A percentile compares a stretch with the other conserved stretches of the same genome.
Evolutionary conservation across 2,329 filamentous ascomycete genomes (phyloP).

Genomic region (Teratosphaeria epicoccoides): DNA sequence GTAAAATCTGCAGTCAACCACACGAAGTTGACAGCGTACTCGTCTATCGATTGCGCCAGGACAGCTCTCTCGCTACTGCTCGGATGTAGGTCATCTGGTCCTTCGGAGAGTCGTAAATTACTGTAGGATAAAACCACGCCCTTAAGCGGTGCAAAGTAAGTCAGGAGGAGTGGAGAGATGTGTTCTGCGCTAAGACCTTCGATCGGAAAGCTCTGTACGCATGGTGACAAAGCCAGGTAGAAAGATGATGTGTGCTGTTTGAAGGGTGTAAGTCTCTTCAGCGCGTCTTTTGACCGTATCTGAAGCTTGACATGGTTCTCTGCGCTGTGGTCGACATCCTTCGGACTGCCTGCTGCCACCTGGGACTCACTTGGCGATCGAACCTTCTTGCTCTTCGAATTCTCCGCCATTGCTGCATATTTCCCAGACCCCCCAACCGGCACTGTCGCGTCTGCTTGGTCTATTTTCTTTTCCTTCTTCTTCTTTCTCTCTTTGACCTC

Average conservation of each 20-base stretch:
- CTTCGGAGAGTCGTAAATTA: constrained; percentile 55
- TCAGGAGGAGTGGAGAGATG: constrained; percentile 63
- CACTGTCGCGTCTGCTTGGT: background rate
- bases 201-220: constrained; percentile 58
- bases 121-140: constrained; percentile 67
- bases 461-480: constrained; percentile 2
- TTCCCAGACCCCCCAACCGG: constrained; percentile 2
- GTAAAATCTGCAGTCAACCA: constrained; percentile 85
- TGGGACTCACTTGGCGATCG: background rate
- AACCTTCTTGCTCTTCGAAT: constrained; percentile 24
- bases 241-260: constrained; percentile 69
- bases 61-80: constrained; percentile 12
- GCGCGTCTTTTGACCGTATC: constrained; percentile 1
- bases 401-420: constrained; percentile 7
- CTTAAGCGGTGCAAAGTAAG: constrained; percentile 60
- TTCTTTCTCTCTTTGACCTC: constrained; percentile 6
- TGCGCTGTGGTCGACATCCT: constrained; percentile 1
- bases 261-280: constrained; percentile 51
- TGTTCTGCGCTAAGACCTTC: constrained; percentile 64
- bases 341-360: background rate
- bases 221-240: constrained; percentile 63
- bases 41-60: constrained; percentile 49
- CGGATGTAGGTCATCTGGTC: constrained; percentile 8
- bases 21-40: constrained; percentile 76
- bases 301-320: background rate